phyloP scores from a whole-genome alignment of 2,329 filamentous ascomycete genomes.

The Verticillium longisporum region DNA sequence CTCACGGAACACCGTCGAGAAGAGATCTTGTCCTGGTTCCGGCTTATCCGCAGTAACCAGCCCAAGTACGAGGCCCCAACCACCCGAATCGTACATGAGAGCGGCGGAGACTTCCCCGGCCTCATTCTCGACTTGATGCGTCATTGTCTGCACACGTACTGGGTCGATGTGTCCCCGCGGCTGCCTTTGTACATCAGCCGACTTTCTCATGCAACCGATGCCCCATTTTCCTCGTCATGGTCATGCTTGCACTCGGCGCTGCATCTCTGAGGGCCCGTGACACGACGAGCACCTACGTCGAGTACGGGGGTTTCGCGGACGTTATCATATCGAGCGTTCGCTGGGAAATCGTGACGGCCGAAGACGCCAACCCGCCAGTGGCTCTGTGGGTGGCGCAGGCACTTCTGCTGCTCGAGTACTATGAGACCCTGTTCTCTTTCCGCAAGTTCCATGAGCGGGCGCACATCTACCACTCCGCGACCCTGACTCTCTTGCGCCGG shows the following conservation, averaged over 20 bases:
- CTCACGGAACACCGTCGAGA: conserved; percentile 36
- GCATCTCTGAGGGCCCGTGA: conserved; percentile 64
- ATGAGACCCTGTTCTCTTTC: conserved; percentile 88
- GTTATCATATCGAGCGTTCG: conserved; percentile 66
- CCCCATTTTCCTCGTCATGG: conserved; percentile 67
- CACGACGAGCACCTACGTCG: conserved; percentile 42
- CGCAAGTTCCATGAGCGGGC: conserved; percentile 77
- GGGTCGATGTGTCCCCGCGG: conserved; percentile 79
- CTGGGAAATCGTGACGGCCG: conserved; percentile 77
- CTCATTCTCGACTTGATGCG: conserved; percentile 77
- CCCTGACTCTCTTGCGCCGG: conserved; percentile 75
- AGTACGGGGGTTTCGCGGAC: conserved; percentile 42
- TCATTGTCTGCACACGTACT: conserved; percentile 79
- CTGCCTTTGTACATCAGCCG: conserved; percentile 79
- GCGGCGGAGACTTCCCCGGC: conserved; percentile 32
- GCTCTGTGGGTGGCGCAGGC: conserved; percentile 87
- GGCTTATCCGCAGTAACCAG: conserved; percentile 34
- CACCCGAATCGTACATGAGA: conserved; percentile 27
- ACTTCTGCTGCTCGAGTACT: conserved; percentile 74
- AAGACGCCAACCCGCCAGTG: conserved; percentile 75
- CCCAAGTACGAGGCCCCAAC: conserved; percentile 25
- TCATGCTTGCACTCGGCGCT: conserved; percentile 80
- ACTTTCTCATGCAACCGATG: conserved; percentile 80
- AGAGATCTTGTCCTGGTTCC: conserved; percentile 37
- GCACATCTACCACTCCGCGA: conserved; percentile 84